Evolutionary conservation across 306 rosid species (phyloP), one percentile per base, ranked within the genome.

Genomic region (Acacia acuminata): DNA sequence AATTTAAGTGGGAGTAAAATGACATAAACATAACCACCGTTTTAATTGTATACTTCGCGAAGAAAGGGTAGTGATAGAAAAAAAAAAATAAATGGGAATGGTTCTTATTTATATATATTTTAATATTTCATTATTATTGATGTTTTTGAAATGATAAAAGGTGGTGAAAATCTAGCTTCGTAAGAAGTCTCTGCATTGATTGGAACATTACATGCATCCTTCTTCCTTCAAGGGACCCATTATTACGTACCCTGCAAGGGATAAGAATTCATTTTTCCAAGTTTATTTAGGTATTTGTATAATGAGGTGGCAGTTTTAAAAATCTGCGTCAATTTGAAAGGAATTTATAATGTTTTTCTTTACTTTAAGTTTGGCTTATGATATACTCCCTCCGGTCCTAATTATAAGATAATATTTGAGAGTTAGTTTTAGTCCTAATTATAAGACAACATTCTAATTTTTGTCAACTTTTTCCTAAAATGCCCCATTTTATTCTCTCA

Each of bases 181-280:
- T 5, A 4, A 30, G 20, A 27, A 27, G 25, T 24, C 32, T 22
- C 27, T 10, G 20, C 69, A 15, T 27, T 63, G 24, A 40, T n/a
- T 82, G 69, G 75, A 87, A 80, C 84, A 48, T 14, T 38, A 11
- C 48, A 79, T 76, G 58, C 61, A 7, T 42, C 32, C 64, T 69
- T 11, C 48, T 50, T 40, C 30, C 16, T 4, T 8, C 2, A 20
- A 38, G 75, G 88, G 85, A 30, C 79, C 84, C 83, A 75, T 56
- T 10, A 24, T 16, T 79, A 78, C 43, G 71, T 66, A 66, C 71
- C 45, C 17, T 34, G 45, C 14, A 66, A 66, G 71, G 71, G 45
- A 66, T 66, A 8, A 8, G 13, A 7, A 66, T 8, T 34, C 71
- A 7, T 69, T 69, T 7, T 38, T 10, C 20, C 2, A 17, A 20